phyloP scores from a whole-genome alignment of 331 rosid genomes.

The Malus hybrid region DNA sequence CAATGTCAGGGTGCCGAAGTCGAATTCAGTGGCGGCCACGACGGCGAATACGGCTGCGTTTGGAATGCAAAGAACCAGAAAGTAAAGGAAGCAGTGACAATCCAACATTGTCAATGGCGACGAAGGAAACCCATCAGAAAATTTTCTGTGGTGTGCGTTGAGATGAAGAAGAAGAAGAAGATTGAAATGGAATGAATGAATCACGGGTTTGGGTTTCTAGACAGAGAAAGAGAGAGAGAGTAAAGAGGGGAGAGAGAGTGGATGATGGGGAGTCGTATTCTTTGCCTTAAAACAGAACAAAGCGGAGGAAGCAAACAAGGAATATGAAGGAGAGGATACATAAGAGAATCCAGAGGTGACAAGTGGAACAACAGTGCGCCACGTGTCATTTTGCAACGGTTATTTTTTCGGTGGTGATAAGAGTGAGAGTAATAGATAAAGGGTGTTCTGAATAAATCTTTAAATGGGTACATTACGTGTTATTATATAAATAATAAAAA shows the following conservation, averaged over 20 bases:
- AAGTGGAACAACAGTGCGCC: slow-evolving; percentile 32
- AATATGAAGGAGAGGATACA: slow-evolving; percentile 15
- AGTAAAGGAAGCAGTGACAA: background rate
- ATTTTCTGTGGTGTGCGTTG: background rate
- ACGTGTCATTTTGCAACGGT: slow-evolving; percentile 54
- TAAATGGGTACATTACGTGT: accelerated
- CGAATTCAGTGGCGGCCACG: slow-evolving; percentile 48
- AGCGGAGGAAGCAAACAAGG: slow-evolving; percentile 24
- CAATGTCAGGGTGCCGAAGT: slow-evolving; percentile 67
- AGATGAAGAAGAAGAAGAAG: slow-evolving; percentile 11
- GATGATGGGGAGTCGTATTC: slow-evolving; percentile 9
- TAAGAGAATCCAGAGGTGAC: slow-evolving; percentile 58
- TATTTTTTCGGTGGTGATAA: slow-evolving; percentile 6
- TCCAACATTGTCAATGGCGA: slow-evolving; percentile 28
- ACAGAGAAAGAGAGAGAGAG: too few species aligned
- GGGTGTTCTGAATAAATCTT: background rate
- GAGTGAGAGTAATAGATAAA: background rate
- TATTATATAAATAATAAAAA: too few species aligned
- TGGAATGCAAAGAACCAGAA: background rate
- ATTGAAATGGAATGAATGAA: background rate
- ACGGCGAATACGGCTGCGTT: background rate
- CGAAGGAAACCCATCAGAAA: slow-evolving; percentile 20
- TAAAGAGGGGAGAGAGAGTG: background rate
- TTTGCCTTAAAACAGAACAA: slow-evolving; percentile 18
- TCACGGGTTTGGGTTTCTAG: slow-evolving; percentile 7